A percentile compares a stretch with the other conserved stretches of the same genome.
Conservation (phyloP, 148 eudicot genomes). For the Rhododendron williamsianum region DNA sequence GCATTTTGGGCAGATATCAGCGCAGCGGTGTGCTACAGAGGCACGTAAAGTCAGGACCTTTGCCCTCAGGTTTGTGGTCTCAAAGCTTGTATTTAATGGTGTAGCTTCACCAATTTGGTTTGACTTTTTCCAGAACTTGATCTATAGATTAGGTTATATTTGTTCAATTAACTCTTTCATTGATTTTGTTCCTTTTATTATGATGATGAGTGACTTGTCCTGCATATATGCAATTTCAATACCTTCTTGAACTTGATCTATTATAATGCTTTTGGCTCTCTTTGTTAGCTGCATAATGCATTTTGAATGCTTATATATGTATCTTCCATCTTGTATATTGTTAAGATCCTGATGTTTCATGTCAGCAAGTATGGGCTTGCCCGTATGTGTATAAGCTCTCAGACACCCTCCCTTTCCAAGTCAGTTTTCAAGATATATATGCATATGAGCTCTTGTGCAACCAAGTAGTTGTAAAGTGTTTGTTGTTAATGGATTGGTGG, state of each 20-base stretch:
- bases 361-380: background rate
- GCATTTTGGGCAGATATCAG: slow-evolving; percentile 96
- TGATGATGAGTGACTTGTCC: background rate
- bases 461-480: background rate
- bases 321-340: background rate
- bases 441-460: background rate
- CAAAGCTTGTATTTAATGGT: slow-evolving; percentile 3
- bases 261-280: background rate
- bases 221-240: background rate
- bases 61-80: slow-evolving; percentile 59
- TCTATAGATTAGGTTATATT: background rate
- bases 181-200: background rate
- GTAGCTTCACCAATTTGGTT: background rate
- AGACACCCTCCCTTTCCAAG: background rate
- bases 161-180: background rate
- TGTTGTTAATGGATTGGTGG: background rate
- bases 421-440: background rate
- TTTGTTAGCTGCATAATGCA: background rate
- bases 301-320: background rate
- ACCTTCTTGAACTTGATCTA: background rate
- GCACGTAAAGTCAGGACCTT: slow-evolving; percentile 61
- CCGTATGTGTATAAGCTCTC: background rate
- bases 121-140: background rate
- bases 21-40: slow-evolving; percentile 94
- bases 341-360: background rate